phyloP scores from a whole-genome alignment of 2,329 filamentous ascomycete genomes.

The Fusarium sublunatum region DNA sequence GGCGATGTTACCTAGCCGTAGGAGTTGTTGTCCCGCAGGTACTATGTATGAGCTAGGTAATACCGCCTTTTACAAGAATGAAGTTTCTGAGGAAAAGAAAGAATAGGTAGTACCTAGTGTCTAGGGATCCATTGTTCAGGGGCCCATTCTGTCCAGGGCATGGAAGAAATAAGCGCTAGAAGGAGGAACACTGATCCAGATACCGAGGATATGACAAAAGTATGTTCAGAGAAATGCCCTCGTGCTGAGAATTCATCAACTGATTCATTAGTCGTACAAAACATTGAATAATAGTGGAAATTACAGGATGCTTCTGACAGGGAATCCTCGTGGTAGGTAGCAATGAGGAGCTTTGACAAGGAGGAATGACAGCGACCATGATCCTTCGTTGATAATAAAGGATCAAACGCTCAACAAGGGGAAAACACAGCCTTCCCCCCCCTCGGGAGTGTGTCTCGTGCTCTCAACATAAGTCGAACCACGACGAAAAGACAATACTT shows the following conservation, averaged over 20 bases:
- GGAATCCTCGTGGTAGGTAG: neutral
- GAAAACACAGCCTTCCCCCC: constrained; percentile 20
- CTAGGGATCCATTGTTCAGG: too few species aligned
- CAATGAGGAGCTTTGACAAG: neutral
- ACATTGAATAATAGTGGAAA: constrained; percentile 9
- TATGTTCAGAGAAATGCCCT: neutral
- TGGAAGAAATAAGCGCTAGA: too few species aligned
- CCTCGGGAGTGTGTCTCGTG: neutral
- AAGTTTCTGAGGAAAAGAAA: too few species aligned
- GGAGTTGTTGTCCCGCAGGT: too few species aligned
- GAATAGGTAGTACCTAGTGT: too few species aligned
- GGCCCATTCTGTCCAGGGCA: too few species aligned
- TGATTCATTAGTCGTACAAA: neutral
- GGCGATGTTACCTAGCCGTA: too few species aligned
- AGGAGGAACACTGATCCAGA: too few species aligned
- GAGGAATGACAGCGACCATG: constrained; percentile 20
- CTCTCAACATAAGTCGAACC: neutral
- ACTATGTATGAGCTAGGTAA: too few species aligned
- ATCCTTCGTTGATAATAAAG: constrained; percentile 18
- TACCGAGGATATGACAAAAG: neutral
- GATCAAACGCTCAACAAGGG: constrained; percentile 7
- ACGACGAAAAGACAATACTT: neutral
- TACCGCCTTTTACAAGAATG: too few species aligned
- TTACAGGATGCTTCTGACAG: constrained; percentile 24
- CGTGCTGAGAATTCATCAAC: neutral